Percentiles rank a stretch among this genome's conserved stretches.
These are phyloP conservation scores for Aspergillus neotritici DNA, from an alignment of 2,329 filamentous ascomycete species.

Conservation along the genomic window DNA sequence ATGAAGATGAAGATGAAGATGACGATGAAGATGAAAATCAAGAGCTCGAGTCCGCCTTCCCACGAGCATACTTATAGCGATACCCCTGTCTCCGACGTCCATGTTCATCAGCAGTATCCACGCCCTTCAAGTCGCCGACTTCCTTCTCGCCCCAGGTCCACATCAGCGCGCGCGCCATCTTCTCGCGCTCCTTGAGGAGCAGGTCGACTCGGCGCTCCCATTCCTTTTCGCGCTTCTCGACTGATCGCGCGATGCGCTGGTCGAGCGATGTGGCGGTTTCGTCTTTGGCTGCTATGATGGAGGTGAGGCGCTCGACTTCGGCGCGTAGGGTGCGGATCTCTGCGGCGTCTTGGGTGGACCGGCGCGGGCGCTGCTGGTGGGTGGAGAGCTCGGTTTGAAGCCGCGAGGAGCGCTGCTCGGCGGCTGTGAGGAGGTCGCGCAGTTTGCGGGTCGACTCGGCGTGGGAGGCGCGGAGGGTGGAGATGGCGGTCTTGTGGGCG, in stretches of 20 bases:
- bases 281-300: slow-evolving; percentile 36
- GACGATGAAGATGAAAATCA: neutral
- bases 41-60: slow-evolving; percentile 3
- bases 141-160: slow-evolving; percentile 40
- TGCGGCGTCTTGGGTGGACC: slow-evolving; percentile 17
- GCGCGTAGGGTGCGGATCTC: slow-evolving; percentile 25
- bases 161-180: slow-evolving; percentile 37
- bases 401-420: slow-evolving; percentile 32
- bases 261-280: slow-evolving; percentile 37
- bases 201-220: slow-evolving; percentile 39
- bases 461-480: slow-evolving; percentile 34
- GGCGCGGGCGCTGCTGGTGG: slow-evolving; percentile 17
- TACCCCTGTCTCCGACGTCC: slow-evolving; percentile 29
- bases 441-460: slow-evolving; percentile 34
- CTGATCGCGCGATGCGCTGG: slow-evolving; percentile 34
- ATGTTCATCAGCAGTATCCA: slow-evolving; percentile 20
- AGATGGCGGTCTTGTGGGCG: slow-evolving; percentile 33
- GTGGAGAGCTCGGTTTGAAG: slow-evolving; percentile 28
- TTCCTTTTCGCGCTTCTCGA: slow-evolving; percentile 40
- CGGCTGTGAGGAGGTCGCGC: slow-evolving; percentile 27
- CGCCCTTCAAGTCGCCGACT: slow-evolving; percentile 20
- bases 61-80: slow-evolving; percentile 32
- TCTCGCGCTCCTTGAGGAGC: slow-evolving; percentile 37
- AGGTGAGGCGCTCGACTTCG: slow-evolving; percentile 31
- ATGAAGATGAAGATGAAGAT: neutral